phyloP scores from a whole-genome alignment of 2,329 filamentous ascomycete species.

The Xylariaceae sp. region DNA sequence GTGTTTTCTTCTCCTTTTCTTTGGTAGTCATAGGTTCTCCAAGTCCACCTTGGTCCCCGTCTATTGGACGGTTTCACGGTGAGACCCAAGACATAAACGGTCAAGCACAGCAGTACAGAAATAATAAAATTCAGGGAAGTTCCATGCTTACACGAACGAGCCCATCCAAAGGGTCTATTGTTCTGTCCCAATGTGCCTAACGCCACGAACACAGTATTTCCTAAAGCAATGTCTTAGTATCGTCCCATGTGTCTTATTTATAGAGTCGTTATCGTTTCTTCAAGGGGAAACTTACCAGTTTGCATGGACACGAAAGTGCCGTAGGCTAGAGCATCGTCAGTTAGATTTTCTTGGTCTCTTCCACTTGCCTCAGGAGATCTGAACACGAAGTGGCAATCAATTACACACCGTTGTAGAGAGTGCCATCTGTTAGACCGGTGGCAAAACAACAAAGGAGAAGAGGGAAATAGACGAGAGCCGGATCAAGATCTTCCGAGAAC shows the following conservation, averaged over 20 bases:
- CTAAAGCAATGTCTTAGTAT: slow-evolving; percentile 18
- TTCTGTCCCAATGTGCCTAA: slow-evolving; percentile 38
- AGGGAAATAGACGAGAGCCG: slow-evolving; percentile 20
- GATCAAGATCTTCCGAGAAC: slow-evolving; percentile 22
- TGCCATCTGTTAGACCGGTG: slow-evolving; percentile 29
- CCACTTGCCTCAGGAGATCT: not conserved
- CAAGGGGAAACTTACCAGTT: slow-evolving; percentile 23
- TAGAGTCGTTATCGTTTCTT: not conserved
- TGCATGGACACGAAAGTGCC: slow-evolving; percentile 41
- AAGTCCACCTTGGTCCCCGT: too few species aligned
- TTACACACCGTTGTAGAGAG: slow-evolving; percentile 26
- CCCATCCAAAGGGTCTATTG: slow-evolving; percentile 38
- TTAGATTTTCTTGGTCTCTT: not conserved
- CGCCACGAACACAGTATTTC: slow-evolving; percentile 41
- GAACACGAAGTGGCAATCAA: not conserved
- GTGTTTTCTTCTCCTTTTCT: not conserved
- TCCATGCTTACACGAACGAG: slow-evolving; percentile 32
- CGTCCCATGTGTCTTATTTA: not conserved
- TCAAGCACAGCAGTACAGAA: not conserved
- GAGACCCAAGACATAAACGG: not conserved
- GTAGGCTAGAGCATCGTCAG: slow-evolving; percentile 31
- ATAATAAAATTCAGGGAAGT: too few species aligned
- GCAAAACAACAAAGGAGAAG: slow-evolving; percentile 27
- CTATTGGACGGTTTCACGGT: too few species aligned
- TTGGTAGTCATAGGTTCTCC: too few species aligned